Percentiles rank a stretch among this genome's conserved stretches.
Conservation (phyloP, 2,329 filamentous ascomycete genomes). For the Metarhizium rileyi region DNA sequence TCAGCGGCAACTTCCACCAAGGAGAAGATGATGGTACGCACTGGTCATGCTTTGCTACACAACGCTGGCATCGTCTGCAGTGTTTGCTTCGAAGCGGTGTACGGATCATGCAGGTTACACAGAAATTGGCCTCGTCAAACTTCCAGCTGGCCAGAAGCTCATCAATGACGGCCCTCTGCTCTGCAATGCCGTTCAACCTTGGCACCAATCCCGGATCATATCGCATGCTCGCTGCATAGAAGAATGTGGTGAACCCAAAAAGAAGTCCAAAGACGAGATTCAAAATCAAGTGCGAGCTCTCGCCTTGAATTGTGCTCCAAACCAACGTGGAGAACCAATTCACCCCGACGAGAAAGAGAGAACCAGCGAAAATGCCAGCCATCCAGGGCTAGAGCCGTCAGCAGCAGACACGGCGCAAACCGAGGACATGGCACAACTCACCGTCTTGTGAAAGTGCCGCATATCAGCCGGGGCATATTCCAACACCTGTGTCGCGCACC, state of each 20-base stretch:
- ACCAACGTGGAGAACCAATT: constrained; percentile 69
- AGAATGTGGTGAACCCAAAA: constrained; percentile 64
- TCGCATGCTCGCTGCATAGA: constrained; percentile 78
- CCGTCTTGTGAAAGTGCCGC: constrained; percentile 81
- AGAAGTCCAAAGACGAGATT: constrained; percentile 66
- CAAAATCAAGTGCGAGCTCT: constrained; percentile 50
- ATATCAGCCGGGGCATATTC: constrained; percentile 80
- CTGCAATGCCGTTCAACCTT: constrained; percentile 77
- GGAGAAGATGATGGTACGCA: constrained; percentile 34
- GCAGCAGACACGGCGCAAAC: neutral
- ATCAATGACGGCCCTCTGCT: constrained; percentile 82
- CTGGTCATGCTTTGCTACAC: constrained; percentile 96
- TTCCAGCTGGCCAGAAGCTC: constrained; percentile 77
- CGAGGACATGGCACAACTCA: constrained; percentile 31
- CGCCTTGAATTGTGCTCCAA: constrained; percentile 29
- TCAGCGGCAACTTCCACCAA: neutral
- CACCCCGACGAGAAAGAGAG: constrained; percentile 69
- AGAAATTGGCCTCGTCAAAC: constrained; percentile 92
- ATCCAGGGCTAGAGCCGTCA: constrained; percentile 61
- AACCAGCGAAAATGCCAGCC: constrained; percentile 83
- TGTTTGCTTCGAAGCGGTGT: constrained; percentile 92
- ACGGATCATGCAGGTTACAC: constrained; percentile 87
- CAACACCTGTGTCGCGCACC: constrained; percentile 65
- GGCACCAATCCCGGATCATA: constrained; percentile 90
- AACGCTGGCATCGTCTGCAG: constrained; percentile 82